Evolutionary conservation across 2,329 filamentous ascomycete species (phyloP).

Genomic region (Penicillium glabrum): DNA sequence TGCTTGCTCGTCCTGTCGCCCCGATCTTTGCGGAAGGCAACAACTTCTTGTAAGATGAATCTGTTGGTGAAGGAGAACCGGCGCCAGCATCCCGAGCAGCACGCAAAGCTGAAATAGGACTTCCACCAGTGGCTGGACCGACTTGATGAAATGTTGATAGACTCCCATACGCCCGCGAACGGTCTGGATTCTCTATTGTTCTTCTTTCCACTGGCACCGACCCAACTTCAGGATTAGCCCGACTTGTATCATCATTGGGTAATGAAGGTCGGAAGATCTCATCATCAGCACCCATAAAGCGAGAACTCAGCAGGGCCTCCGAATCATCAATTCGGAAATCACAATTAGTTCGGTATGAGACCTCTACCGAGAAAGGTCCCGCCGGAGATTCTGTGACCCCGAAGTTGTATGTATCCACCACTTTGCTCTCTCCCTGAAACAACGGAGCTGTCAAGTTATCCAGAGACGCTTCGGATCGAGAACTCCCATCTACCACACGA

Average conservation of each 20-base stretch:
- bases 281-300: constrained; percentile 89
- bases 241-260: constrained; percentile 50
- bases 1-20: constrained; percentile 30
- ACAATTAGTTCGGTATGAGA: constrained; percentile 84
- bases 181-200: constrained; percentile 54
- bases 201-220: constrained; percentile 69
- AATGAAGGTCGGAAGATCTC: constrained; percentile 81
- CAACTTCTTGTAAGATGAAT: constrained; percentile 52
- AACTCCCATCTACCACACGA: constrained; percentile 66
- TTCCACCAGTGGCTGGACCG: constrained; percentile 73
- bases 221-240: constrained; percentile 58
- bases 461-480: constrained; percentile 52
- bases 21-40: constrained; percentile 37
- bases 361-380: constrained; percentile 76
- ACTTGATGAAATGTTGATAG: constrained; percentile 82
- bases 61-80: constrained; percentile 51
- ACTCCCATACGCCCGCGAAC: constrained; percentile 82
- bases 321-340: constrained; percentile 90
- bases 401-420: constrained; percentile 76
- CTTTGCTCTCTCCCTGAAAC: constrained; percentile 61
- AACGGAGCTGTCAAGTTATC: constrained; percentile 74
- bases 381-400: constrained; percentile 83
- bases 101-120: constrained; percentile 79
- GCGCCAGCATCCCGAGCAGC: constrained; percentile 60
- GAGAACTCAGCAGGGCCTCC: constrained; percentile 84